Conservation (phyloP, 441 rosid species). For the Euphorbia celastroides region DNA sequence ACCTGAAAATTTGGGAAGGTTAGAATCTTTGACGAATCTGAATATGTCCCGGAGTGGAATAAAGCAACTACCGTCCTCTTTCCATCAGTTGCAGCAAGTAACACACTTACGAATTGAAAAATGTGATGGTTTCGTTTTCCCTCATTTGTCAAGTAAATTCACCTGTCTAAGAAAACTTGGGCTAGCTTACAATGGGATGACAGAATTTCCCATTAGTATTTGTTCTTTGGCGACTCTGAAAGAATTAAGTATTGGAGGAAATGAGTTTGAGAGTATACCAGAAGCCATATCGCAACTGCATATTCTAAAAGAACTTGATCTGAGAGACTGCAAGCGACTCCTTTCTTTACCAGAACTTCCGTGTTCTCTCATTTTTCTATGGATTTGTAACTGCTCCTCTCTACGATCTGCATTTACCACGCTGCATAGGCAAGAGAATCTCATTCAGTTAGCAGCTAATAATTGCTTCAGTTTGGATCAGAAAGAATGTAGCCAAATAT, state of each 20-base stretch:
- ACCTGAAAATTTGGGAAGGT: neutral
- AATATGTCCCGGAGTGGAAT: neutral
- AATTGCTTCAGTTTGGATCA: neutral
- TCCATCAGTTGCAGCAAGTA: neutral
- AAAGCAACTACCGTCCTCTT: neutral
- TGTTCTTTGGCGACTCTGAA: neutral
- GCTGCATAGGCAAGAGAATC: neutral
- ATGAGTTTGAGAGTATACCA: constrained; percentile 6
- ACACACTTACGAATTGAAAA: neutral
- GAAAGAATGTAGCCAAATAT: neutral
- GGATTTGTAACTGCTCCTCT: neutral
- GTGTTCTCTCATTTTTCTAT: neutral
- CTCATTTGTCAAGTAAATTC: neutral
- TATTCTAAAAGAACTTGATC: fast-evolving
- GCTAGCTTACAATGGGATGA: neutral
- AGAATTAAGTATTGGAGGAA: neutral
- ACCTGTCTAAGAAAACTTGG: neutral
- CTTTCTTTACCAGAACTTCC: constrained; percentile 5
- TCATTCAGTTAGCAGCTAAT: neutral
- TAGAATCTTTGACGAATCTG: neutral
- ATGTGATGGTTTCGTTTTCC: neutral
- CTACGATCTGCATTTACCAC: neutral
- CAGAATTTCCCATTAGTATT: neutral
- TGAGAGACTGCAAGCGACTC: neutral
- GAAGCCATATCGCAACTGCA: neutral